Percentiles rank a stretch among this genome's conserved stretches.
phyloP scores from a whole-genome alignment of 257 asterid species.

The Ajuga chamaepitys region DNA sequence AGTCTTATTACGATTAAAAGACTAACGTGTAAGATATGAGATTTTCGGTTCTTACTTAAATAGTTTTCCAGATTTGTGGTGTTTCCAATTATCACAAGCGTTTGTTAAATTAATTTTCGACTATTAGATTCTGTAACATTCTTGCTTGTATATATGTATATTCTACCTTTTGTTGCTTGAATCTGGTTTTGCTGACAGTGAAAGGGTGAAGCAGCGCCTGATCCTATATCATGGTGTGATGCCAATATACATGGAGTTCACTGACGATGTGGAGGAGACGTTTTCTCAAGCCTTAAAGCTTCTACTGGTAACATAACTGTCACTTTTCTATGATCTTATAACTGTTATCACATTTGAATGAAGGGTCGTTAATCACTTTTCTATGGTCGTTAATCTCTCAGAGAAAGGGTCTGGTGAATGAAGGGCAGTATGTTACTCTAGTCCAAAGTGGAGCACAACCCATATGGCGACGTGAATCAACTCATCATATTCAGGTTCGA shows the following conservation, averaged over 20 bases:
- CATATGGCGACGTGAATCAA: conserved; percentile 93
- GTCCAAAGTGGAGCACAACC: conserved; percentile 99
- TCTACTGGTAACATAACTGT: conserved; percentile 44
- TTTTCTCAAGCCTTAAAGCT: conserved; percentile 80
- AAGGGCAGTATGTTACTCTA: conserved; percentile 81
- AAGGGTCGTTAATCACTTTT: no score
- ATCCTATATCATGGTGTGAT: conserved; percentile 81
- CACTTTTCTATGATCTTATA: conserved; percentile 1
- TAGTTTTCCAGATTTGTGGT: no score
- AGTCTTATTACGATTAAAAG: background rate
- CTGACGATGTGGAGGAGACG: conserved; percentile 85
- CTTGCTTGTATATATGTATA: background rate
- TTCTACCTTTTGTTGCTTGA: background rate
- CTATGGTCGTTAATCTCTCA: conserved; percentile 8
- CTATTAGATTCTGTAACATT: background rate
- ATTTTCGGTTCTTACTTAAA: no score
- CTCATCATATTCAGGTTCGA: conserved; percentile 97
- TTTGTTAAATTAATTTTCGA: background rate
- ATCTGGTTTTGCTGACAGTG: conserved; percentile 34
- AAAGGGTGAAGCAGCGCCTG: conserved; percentile 87
- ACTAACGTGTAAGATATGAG: background rate
- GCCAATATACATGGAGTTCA: conserved; percentile 85
- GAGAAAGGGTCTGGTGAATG: conserved; percentile 61
- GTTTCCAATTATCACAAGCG: background rate
- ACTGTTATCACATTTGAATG: background rate